A percentile compares a stretch with the other conserved stretches of the same genome.
Evolutionary conservation across 225 moss, liverwort and hornwort genomes (phyloP).

Genomic region (Marchantia polymorpha): DNA sequence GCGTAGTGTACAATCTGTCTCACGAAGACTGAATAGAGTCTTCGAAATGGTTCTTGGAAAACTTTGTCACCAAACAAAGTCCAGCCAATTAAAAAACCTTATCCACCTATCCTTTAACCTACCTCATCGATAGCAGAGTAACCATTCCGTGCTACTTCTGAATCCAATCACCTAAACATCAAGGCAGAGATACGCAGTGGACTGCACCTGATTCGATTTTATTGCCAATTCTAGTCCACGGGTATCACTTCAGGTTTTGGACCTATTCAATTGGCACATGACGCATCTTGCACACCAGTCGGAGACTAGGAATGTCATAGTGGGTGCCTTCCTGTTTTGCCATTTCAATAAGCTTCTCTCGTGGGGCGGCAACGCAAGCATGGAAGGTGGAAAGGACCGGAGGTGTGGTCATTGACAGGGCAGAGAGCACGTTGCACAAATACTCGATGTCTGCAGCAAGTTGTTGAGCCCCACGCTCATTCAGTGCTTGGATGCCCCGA

Average conservation of each 20-base stretch:
- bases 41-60: background rate
- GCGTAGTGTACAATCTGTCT: slow-evolving; percentile 8
- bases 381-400: slow-evolving; percentile 86
- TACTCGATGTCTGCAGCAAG: slow-evolving; percentile 96
- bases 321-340: slow-evolving; percentile 63
- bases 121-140: background rate
- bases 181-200: background rate
- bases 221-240: background rate
- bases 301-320: slow-evolving; percentile 65
- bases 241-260: background rate
- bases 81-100: background rate
- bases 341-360: slow-evolving; percentile 64
- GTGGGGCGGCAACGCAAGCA: slow-evolving; percentile 73
- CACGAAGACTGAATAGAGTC: background rate
- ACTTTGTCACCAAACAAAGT: slow-evolving; percentile 6
- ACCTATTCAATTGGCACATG: slow-evolving; percentile 64
- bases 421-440: slow-evolving; percentile 88
- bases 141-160: background rate
- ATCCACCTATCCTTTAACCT: background rate
- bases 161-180: background rate
- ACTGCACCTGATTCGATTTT: background rate
- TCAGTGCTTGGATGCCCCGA: slow-evolving; percentile 80
- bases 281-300: slow-evolving; percentile 96
- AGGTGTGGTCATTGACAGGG: slow-evolving; percentile 83
- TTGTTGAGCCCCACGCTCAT: slow-evolving; percentile 85